Percentiles rank a stretch among this genome's conserved stretches.
Evolutionary conservation across 371 early-diverging fungal species (phyloP).

Genomic region (Dinochytrium kinnereticum): DNA sequence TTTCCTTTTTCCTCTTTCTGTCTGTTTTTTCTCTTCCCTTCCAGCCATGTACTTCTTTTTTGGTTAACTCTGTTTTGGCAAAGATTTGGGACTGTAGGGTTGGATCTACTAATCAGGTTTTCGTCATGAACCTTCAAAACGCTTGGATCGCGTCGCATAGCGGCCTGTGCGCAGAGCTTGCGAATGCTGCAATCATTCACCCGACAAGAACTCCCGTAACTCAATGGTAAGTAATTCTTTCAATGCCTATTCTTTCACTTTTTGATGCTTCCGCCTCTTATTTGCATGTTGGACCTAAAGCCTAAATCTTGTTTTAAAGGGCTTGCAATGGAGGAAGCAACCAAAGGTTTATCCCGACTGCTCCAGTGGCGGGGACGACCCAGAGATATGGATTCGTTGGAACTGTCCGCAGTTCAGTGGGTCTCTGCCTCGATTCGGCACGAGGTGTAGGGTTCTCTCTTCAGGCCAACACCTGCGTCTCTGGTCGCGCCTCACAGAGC

Average conservation of each 20-base stretch:
- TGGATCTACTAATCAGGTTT: neutral
- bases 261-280: too few relatives aligned
- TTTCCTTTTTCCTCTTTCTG: neutral
- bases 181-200: neutral
- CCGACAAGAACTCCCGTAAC: slow-evolving; percentile 3
- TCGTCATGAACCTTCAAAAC: neutral
- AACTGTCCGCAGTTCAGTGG: neutral
- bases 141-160: slow-evolving; percentile 1
- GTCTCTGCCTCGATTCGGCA: slow-evolving; percentile 7
- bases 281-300: too few relatives aligned
- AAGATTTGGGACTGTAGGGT: slow-evolving; percentile 14
- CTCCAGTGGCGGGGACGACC: neutral
- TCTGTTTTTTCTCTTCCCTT: too few relatives aligned
- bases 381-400: slow-evolving; percentile 2
- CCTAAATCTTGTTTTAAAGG: neutral
- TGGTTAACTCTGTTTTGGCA: too few relatives aligned
- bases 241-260: too few relatives aligned
- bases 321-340: slow-evolving; percentile 6
- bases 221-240: slow-evolving; percentile 3
- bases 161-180: slow-evolving; percentile 4
- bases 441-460: neutral
- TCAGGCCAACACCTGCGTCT: slow-evolving; percentile 15
- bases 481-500: slow-evolving; percentile 2
- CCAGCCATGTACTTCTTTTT: too few relatives aligned
- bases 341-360: neutral